Conservation (phyloP, 2,329 filamentous ascomycete species). For the Nothopassalora personata region DNA sequence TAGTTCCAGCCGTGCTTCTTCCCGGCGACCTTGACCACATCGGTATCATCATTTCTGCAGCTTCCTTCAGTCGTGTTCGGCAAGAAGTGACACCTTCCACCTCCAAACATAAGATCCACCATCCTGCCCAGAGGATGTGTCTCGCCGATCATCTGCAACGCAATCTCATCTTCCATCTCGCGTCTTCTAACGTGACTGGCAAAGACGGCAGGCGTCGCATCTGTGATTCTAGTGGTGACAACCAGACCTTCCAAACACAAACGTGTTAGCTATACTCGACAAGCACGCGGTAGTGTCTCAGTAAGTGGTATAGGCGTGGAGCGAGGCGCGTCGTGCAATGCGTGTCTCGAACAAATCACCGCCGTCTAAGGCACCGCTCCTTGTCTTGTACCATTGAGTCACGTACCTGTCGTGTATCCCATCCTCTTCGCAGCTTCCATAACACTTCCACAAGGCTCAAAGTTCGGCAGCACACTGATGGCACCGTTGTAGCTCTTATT, state of each 20-base stretch:
- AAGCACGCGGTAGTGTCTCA: too few relatives aligned
- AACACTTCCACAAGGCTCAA: constrained; percentile 81
- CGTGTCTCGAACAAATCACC: too few relatives aligned
- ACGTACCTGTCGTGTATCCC: constrained; percentile 71
- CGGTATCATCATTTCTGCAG: constrained; percentile 72
- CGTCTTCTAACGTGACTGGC: constrained; percentile 78
- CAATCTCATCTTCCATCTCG: constrained; percentile 81
- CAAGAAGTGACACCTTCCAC: constrained; percentile 88
- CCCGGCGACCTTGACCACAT: constrained; percentile 68
- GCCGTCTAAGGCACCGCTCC: too few relatives aligned
- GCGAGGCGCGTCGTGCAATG: too few relatives aligned
- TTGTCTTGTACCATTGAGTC: too few relatives aligned
- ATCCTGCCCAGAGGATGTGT: constrained; percentile 79
- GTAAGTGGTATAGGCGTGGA: too few relatives aligned
- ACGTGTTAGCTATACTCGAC: too few relatives aligned
- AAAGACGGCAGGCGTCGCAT: constrained; percentile 94
- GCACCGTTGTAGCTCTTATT: constrained; percentile 95
- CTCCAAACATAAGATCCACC: constrained; percentile 88
- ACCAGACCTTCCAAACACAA: constrained; percentile 54
- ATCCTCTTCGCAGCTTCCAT: constrained; percentile 89
- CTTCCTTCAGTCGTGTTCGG: constrained; percentile 75
- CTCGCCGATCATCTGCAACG: constrained; percentile 77
- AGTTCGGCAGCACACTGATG: constrained; percentile 81
- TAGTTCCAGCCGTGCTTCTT: constrained; percentile 73
- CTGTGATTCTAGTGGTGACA: constrained; percentile 89